phyloP scores from a whole-genome alignment of 2,329 filamentous ascomycete species.

The Chaetomium olivaceum region DNA sequence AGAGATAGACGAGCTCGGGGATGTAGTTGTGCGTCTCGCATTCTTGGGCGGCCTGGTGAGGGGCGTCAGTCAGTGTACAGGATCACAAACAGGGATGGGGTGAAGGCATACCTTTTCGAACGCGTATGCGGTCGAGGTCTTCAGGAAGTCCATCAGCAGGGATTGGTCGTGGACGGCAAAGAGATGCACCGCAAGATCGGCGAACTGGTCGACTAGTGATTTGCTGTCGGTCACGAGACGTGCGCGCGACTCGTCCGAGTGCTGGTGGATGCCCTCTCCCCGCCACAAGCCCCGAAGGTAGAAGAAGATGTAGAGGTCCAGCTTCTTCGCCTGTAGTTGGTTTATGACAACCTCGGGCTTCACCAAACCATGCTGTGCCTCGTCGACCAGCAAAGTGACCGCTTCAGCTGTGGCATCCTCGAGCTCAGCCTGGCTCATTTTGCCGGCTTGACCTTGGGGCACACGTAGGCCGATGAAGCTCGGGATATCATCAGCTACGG shows the following conservation, averaged over 20 bases:
- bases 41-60: slow-evolving; percentile 62
- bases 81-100: background rate
- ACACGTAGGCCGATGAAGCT: slow-evolving; percentile 87
- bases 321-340: slow-evolving; percentile 69
- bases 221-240: slow-evolving; percentile 59
- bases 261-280: slow-evolving; percentile 64
- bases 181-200: slow-evolving; percentile 80
- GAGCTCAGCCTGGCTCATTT: slow-evolving; percentile 68
- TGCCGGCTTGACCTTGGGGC: slow-evolving; percentile 65
- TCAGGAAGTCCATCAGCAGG: slow-evolving; percentile 83
- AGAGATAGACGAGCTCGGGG: slow-evolving; percentile 90
- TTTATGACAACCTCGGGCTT: slow-evolving; percentile 73
- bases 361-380: slow-evolving; percentile 86
- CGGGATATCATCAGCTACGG: slow-evolving; percentile 85
- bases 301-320: slow-evolving; percentile 82
- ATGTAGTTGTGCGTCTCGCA: slow-evolving; percentile 82
- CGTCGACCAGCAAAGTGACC: slow-evolving; percentile 82
- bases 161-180: slow-evolving; percentile 82
- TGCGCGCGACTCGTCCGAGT: slow-evolving; percentile 55
- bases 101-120: slow-evolving; percentile 64
- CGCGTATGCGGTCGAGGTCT: slow-evolving; percentile 81
- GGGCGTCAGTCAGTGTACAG: slow-evolving; percentile 22
- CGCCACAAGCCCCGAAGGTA: slow-evolving; percentile 87
- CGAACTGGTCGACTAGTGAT: slow-evolving; percentile 79
- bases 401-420: slow-evolving; percentile 80